A percentile compares a stretch with the other conserved stretches of the same genome.
These are phyloP conservation scores for Saksenaea vasiformis DNA, from an alignment of 371 early-diverging fungal genomes.

Conservation along the genomic window DNA sequence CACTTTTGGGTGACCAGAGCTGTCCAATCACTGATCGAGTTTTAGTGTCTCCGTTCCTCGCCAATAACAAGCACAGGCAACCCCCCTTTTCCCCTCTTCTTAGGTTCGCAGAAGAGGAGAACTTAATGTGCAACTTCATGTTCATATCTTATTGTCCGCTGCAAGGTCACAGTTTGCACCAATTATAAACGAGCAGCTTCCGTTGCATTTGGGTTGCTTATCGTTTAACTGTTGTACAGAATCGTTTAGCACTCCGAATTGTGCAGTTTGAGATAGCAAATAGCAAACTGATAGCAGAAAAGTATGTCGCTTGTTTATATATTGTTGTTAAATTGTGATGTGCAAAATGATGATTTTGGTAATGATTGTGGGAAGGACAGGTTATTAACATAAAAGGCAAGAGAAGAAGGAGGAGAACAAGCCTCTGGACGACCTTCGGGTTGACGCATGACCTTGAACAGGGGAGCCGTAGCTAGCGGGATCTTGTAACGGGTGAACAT, in stretches of 20 bases:
- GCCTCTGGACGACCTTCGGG: not conserved
- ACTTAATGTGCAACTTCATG: too few species aligned
- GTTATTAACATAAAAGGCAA: not conserved
- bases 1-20: too few species aligned
- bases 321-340: not conserved
- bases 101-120: too few species aligned
- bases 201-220: too few species aligned
- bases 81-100: too few species aligned
- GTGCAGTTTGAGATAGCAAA: not conserved
- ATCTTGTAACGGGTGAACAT: not conserved
- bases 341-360: slow-evolving; percentile 3
- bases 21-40: too few species aligned
- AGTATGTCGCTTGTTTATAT: not conserved
- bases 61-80: too few species aligned
- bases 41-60: too few species aligned
- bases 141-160: too few species aligned
- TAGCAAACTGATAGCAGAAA: not conserved
- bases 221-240: not conserved
- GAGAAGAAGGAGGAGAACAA: slow-evolving; percentile 8
- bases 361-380: slow-evolving; percentile 1
- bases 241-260: not conserved
- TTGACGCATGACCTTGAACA: not conserved
- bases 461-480: not conserved
- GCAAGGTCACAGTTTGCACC: too few species aligned
- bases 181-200: too few species aligned